Evolutionary conservation across 495 filamentous ascomycete species (phyloP).

Genomic region (Tuber melanosporum): DNA sequence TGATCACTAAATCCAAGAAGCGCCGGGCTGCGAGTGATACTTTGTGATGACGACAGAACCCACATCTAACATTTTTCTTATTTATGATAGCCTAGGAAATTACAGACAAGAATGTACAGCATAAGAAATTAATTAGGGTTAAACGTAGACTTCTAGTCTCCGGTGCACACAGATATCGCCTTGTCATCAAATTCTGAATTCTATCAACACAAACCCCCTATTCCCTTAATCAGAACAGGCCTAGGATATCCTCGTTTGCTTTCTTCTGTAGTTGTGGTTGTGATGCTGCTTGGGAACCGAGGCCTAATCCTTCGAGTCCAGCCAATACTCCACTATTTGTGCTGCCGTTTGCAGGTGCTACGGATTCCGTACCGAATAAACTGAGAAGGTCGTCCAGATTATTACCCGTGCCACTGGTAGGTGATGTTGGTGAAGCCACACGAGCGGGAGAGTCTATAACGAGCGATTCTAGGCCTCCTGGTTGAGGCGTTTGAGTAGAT

Average conservation of each 20-base stretch:
- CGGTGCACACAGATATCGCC: not conserved
- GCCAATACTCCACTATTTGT: slow-evolving; percentile 50
- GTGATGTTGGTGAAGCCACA: slow-evolving; percentile 54
- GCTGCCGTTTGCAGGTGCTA: slow-evolving; percentile 51
- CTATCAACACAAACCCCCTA: not conserved
- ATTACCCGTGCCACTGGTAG: slow-evolving; percentile 48
- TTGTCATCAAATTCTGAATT: not conserved
- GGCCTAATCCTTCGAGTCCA: slow-evolving; percentile 72
- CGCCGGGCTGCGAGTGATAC: not conserved
- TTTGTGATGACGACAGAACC: not conserved
- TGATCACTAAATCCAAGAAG: not conserved
- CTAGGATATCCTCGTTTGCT: slow-evolving; percentile 83
- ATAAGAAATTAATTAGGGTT: not conserved
- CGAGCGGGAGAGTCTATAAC: slow-evolving; percentile 76
- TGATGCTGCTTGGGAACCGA: slow-evolving; percentile 54
- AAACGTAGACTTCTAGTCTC: not conserved
- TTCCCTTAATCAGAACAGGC: slow-evolving; percentile 54
- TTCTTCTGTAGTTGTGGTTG: slow-evolving; percentile 54
- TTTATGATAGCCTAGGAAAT: not conserved
- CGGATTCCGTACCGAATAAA: slow-evolving; percentile 54
- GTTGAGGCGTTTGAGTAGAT: slow-evolving; percentile 57
- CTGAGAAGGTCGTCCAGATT: slow-evolving; percentile 88
- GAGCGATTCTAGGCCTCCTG: slow-evolving; percentile 63
- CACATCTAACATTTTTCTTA: not conserved
- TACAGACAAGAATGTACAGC: slow-evolving; percentile 3